phyloP scores from a whole-genome alignment of 2,329 filamentous ascomycete genomes.

The Fusarium illudens region DNA sequence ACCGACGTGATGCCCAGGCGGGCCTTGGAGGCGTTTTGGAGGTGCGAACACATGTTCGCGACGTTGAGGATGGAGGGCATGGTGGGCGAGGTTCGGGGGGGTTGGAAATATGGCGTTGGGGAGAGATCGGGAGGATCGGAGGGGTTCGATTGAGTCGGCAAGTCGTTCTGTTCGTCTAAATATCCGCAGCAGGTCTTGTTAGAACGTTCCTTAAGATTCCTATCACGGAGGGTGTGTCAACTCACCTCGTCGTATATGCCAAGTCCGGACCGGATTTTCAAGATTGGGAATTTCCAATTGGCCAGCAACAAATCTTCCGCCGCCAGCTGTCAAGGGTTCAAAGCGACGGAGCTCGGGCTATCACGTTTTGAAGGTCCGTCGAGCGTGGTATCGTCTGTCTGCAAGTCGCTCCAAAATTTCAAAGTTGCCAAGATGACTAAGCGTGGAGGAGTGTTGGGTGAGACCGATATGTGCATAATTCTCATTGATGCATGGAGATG shows the following conservation, averaged over 20 bases:
- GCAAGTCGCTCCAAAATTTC: conserved; percentile 35
- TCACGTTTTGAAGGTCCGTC: conserved; percentile 19
- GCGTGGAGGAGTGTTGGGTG: not conserved
- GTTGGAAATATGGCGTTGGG: not conserved
- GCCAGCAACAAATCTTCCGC: conserved; percentile 1
- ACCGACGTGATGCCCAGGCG: conserved; percentile 86
- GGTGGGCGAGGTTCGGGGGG: conserved; percentile 14
- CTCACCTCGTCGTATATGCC: conserved; percentile 23
- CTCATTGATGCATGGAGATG: conserved; percentile 19
- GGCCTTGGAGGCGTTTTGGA: conserved; percentile 89
- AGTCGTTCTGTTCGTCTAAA: conserved; percentile 3
- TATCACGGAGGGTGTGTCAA: not conserved
- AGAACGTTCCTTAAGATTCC: not conserved
- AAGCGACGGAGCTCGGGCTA: conserved; percentile 20
- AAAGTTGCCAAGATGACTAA: conserved; percentile 35
- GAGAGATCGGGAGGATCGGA: not conserved
- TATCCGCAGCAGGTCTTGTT: conserved; percentile 4
- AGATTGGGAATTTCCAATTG: not conserved
- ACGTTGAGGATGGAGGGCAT: conserved; percentile 71
- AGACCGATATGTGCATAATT: conserved; percentile 12
- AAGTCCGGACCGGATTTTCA: not conserved
- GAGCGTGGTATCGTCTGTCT: conserved; percentile 5
- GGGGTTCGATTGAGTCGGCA: not conserved
- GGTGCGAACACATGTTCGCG: conserved; percentile 84
- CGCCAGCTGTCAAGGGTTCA: conserved; percentile 4